phyloP scores from a whole-genome alignment of 441 rosid genomes.

The Arabidopsis hybrid region DNA sequence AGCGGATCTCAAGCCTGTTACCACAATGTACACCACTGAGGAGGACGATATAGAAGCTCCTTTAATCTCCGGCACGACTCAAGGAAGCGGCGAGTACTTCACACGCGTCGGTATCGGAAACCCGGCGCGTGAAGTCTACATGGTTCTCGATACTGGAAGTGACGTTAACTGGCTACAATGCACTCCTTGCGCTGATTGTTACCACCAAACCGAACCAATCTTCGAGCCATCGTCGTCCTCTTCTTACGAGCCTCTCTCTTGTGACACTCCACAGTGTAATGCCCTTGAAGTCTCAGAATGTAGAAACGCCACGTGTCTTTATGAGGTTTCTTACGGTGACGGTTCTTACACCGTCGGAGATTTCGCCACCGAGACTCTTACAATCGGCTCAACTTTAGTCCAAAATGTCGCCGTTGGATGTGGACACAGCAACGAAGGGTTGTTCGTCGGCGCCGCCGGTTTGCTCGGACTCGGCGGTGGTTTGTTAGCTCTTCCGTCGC shows the following conservation, averaged over 20 bases:
- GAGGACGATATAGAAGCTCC: constrained; percentile 58
- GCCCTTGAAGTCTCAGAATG: constrained; percentile 64
- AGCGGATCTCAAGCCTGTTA: constrained; percentile 53
- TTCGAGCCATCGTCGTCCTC: constrained; percentile 66
- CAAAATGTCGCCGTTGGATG: constrained; percentile 66
- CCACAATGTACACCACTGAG: constrained; percentile 37
- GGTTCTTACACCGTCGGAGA: constrained; percentile 74
- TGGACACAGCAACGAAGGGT: constrained; percentile 67
- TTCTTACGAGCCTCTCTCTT: constrained; percentile 58
- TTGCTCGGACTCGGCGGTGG: constrained; percentile 78
- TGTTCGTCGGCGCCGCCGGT: constrained; percentile 69
- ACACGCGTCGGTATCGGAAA: constrained; percentile 65
- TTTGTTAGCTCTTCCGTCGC: constrained; percentile 61
- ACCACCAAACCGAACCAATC: constrained; percentile 70
- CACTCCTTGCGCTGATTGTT: constrained; percentile 68
- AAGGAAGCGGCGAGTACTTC: constrained; percentile 81
- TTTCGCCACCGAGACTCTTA: constrained; percentile 64
- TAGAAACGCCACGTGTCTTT: constrained; percentile 60
- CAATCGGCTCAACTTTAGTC: constrained; percentile 54
- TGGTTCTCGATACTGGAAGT: constrained; percentile 66
- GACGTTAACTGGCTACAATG: constrained; percentile 76
- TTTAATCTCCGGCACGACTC: constrained; percentile 62
- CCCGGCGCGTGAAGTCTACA: constrained; percentile 61
- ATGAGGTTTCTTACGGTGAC: constrained; percentile 74
- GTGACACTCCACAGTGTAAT: constrained; percentile 54